These are phyloP conservation scores for Blastobotrys illinoisensis DNA, from an alignment of 1,139 yeast genomes.

Conservation along the genomic window DNA sequence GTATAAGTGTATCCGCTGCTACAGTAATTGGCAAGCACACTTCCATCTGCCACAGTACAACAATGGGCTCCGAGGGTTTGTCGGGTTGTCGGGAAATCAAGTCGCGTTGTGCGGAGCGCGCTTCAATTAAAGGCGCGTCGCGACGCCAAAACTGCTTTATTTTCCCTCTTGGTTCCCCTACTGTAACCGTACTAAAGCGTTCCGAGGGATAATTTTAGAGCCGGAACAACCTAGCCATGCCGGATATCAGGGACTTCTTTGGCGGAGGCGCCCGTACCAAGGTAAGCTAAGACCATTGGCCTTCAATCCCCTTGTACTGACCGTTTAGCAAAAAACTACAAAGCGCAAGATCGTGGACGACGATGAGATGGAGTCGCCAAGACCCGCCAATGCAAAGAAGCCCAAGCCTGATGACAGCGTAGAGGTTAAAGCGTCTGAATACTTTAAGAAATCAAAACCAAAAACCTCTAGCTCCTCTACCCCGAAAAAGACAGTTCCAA, in stretches of 20 bases:
- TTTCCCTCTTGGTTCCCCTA: not conserved
- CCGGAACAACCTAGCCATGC: not conserved
- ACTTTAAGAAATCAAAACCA: conserved; percentile 3
- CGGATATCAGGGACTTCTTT: not conserved
- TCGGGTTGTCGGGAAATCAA: not conserved
- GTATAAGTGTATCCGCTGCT: no score
- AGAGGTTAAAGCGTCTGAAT: conserved; percentile 6
- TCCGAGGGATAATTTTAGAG: not conserved
- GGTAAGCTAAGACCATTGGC: not conserved
- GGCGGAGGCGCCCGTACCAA: not conserved
- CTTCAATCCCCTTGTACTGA: not conserved
- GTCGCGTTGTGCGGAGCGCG: not conserved
- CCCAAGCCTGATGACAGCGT: conserved; percentile 4
- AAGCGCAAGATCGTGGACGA: not conserved
- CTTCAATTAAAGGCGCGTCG: not conserved
- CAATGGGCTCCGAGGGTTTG: no score
- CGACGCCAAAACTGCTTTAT: not conserved
- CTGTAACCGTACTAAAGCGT: not conserved
- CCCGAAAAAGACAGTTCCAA: not conserved
- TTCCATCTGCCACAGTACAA: no score
- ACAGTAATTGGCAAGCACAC: no score
- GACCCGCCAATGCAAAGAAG: not conserved
- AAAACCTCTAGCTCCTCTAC: not conserved
- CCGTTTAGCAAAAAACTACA: not conserved
- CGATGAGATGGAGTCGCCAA: not conserved